These are phyloP conservation scores for Pharus latifolius DNA, from an alignment of 176 grass and related monocot species.

Conservation along the genomic window DNA sequence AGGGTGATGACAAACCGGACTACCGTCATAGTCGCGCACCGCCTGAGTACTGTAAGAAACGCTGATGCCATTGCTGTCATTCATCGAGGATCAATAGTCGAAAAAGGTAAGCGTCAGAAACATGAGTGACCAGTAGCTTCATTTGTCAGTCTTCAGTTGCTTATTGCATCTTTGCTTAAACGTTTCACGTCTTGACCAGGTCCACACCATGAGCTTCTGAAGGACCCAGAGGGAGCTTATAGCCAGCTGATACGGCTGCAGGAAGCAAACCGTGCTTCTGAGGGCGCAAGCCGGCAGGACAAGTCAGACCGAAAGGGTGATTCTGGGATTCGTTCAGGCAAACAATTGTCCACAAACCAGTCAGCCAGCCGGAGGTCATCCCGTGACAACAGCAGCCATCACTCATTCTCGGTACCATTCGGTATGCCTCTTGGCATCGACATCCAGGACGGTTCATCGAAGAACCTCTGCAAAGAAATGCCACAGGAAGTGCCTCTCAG, in stretches of 20 bases:
- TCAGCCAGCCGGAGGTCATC: conserved; percentile 54
- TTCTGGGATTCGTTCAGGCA: conserved; percentile 37
- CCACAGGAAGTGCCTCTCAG: conserved; percentile 60
- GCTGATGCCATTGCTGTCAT: conserved; percentile 72
- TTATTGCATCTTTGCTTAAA: conserved; percentile 11
- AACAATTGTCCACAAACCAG: conserved; percentile 41
- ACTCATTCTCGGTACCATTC: conserved; percentile 61
- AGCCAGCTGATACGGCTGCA: conserved; percentile 72
- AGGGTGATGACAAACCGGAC: conserved; percentile 78
- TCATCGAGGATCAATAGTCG: conserved; percentile 70
- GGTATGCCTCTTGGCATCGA: conserved; percentile 54
- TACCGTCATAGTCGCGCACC: conserved; percentile 81
- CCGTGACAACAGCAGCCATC: conserved; percentile 55
- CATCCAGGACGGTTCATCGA: conserved; percentile 42
- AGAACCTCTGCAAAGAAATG: conserved; percentile 13
- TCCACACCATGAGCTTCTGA: conserved; percentile 59
- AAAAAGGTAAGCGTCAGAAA: conserved; percentile 55
- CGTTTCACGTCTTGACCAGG: conserved; percentile 37
- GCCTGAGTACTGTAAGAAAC: conserved; percentile 75
- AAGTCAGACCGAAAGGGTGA: conserved; percentile 31
- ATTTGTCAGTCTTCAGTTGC: neutral
- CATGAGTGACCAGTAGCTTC: neutral
- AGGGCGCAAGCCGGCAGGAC: too few species aligned
- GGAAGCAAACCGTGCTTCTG: conserved; percentile 34
- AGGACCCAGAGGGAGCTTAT: conserved; percentile 76